These are phyloP conservation scores for Maudiozyma saulgeensis DNA, from an alignment of 805 yeast species.

Conservation along the genomic window DNA sequence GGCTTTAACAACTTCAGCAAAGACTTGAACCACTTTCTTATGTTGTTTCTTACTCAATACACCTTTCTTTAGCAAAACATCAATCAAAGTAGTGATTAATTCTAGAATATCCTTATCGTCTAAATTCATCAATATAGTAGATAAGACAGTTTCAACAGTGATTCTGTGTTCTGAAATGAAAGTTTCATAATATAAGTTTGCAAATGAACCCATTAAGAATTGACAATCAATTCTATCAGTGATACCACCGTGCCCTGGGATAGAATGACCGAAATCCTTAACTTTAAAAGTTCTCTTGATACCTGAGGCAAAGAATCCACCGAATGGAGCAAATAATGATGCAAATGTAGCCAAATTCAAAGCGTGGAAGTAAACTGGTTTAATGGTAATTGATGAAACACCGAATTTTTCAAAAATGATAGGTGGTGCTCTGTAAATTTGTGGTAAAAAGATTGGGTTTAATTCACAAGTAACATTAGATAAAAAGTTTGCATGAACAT, in stretches of 20 bases:
- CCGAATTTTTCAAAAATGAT: slow-evolving; percentile 44
- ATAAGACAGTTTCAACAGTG: slow-evolving; percentile 66
- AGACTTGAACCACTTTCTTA: slow-evolving; percentile 7
- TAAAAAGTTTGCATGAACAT: slow-evolving; percentile 51
- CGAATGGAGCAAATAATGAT: slow-evolving; percentile 94
- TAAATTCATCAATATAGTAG: slow-evolving; percentile 63
- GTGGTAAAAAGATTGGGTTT: slow-evolving; percentile 83
- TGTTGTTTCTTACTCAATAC: slow-evolving; percentile 30
- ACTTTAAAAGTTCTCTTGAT: slow-evolving; percentile 91
- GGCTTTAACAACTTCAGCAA: background rate
- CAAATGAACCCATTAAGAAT: slow-evolving; percentile 93
- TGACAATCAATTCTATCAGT: slow-evolving; percentile 98
- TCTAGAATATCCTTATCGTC: slow-evolving; percentile 54
- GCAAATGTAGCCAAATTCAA: slow-evolving; percentile 86
- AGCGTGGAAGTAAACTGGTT: slow-evolving; percentile 88
- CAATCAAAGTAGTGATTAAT: slow-evolving; percentile 45
- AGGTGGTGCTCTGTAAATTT: slow-evolving; percentile 65
- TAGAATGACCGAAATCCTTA: slow-evolving; percentile 95
- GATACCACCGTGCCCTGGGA: slow-evolving; percentile 98
- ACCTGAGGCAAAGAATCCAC: slow-evolving; percentile 98
- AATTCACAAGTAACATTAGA: slow-evolving; percentile 64
- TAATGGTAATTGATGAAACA: slow-evolving; percentile 46
- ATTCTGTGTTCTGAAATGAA: slow-evolving; percentile 68
- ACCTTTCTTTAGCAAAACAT: slow-evolving; percentile 32
- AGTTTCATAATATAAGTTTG: slow-evolving; percentile 86